Conservation (phyloP, 2,329 filamentous ascomycete genomes). For the Claviceps capensis region DNA sequence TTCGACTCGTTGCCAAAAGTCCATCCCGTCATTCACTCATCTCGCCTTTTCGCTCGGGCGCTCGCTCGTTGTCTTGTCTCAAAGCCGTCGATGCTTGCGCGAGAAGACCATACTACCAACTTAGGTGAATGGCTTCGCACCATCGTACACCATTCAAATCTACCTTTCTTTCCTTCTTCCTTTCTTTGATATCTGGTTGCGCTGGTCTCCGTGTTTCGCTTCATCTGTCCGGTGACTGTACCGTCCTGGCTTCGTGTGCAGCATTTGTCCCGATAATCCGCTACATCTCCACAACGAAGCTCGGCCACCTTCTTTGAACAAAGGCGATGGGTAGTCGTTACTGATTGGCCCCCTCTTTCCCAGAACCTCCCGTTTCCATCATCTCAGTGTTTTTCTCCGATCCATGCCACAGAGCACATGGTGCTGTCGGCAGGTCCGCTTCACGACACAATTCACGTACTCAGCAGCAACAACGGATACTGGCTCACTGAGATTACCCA, state of each 20-base stretch:
- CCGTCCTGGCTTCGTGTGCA: not conserved
- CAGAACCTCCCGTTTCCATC: not conserved
- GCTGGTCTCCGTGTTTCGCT: not conserved
- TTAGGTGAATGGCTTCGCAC: not conserved
- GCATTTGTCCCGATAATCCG: not conserved
- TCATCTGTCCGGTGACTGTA: not conserved
- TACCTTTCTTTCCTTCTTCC: not conserved
- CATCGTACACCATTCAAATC: not conserved
- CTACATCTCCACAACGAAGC: not conserved
- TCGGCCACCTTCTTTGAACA: not conserved
- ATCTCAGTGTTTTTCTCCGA: not conserved
- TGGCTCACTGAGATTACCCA: not conserved
- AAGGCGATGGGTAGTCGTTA: not conserved
- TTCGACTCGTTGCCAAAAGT: constrained; percentile 3
- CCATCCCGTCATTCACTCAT: not conserved
- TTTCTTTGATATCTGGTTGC: not conserved
- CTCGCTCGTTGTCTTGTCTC: not conserved
- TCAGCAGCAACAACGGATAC: not conserved
- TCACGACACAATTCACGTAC: constrained; percentile 3
- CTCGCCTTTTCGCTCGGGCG: not conserved
- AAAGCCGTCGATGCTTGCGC: not conserved
- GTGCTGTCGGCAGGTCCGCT: constrained; percentile 29
- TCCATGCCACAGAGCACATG: constrained; percentile 31
- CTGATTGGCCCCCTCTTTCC: not conserved
- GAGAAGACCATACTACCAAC: not conserved